Evolutionary conservation across 148 eudicot genomes (phyloP), one percentile per base, ranked within the genome.

Genomic region (Nepenthes mirabilis): DNA sequence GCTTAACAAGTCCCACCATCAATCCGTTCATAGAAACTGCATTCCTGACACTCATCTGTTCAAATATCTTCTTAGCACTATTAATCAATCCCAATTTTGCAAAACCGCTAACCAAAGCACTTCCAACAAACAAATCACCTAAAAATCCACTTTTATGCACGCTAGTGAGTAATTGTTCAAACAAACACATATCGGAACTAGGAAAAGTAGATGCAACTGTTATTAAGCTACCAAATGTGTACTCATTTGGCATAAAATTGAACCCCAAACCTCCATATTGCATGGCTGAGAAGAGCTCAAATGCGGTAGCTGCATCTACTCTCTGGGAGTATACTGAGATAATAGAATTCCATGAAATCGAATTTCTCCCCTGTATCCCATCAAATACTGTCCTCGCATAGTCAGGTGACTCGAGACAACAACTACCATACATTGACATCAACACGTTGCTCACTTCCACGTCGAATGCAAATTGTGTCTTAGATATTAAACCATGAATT

Each of bases 21-120:
- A 89, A 68, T 33, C 96, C 96, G 56, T 86, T 83, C 65, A 86
- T 33, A 40, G 94, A 79, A 11, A 81, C 96, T 33, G 83, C 90
- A 81, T 83, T 89, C 60, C 67, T 78, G 34, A 71, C 62, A 56
- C 75, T 73, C 87, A 86, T 81, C 43, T 57, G 75, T 67, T 71
- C 74, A 65, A 86, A 86, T 50, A 86, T 65, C 65, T 75, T 74
- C 60, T 65, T 66, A 43, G 96, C 86, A 63, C 48, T 66, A 55
- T 72, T 79, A 62, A 78, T 67, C 60, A 56, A 70, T 32, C 96
- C 94, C 63, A 66, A 65, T 67, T 68, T 85, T 14, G 87, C 84
- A 72, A 77, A 89, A 52, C 87, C 82, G 68, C 85, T 83, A 40
- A 89, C 87, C 68, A 89, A 65, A 65, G 93, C 93, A 78, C 96